Conservation (phyloP, 1,139 yeast genomes). For the Lodderomyces beijingensis region DNA sequence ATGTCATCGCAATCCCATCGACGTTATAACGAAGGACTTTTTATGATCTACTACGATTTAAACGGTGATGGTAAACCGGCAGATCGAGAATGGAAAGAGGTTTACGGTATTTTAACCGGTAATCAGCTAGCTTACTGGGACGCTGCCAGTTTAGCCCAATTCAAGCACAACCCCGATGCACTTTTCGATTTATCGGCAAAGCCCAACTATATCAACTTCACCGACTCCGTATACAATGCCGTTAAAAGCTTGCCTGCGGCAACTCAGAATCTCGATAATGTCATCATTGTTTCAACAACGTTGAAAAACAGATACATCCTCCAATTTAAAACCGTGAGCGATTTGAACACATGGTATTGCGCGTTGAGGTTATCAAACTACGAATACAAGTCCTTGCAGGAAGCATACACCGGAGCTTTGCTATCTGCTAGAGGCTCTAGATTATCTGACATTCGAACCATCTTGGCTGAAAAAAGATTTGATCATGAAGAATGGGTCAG, state of each 20-base stretch:
- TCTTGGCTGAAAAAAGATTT: conserved; percentile 79
- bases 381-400: conserved; percentile 81
- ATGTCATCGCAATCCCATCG: conserved; percentile 71
- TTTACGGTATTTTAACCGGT: conserved; percentile 86
- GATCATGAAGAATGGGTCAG: conserved; percentile 93
- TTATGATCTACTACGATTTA: conserved; percentile 67
- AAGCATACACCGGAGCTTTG: conserved; percentile 93
- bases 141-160: conserved; percentile 66
- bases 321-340: conserved; percentile 62
- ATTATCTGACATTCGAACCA: conserved; percentile 78
- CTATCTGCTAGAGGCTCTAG: conserved; percentile 84
- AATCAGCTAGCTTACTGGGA: conserved; percentile 93
- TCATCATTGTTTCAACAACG: conserved; percentile 84
- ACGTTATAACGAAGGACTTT: conserved; percentile 69
- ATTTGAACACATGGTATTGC: conserved; percentile 66
- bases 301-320: conserved; percentile 79
- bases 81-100: conserved; percentile 86
- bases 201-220: conserved; percentile 87
- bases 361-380: conserved; percentile 76
- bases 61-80: conserved; percentile 82
- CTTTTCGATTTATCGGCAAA: conserved; percentile 55
- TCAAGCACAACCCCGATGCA: conserved; percentile 45
- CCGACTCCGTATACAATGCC: conserved; percentile 85
- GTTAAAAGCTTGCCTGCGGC: conserved; percentile 59
- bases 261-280: conserved; percentile 64